A percentile compares a stretch with the other conserved stretches of the same genome.
Evolutionary conservation across 305 asterid species (phyloP).

Genomic region (Fraxinus angustifolia): DNA sequence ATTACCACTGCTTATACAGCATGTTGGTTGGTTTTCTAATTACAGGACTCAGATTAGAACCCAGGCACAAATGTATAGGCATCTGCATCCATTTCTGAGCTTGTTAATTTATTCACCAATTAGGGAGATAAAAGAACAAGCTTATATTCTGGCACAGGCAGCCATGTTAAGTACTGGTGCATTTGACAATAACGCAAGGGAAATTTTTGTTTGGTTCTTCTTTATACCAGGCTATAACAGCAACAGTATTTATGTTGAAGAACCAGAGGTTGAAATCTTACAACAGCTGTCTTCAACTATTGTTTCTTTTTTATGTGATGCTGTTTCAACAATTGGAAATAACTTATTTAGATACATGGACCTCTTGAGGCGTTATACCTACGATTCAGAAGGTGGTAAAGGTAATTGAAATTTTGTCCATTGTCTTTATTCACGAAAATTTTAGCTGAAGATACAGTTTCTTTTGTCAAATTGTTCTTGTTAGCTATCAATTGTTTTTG

Average conservation of each 20-base stretch:
- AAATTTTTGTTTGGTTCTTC: constrained; percentile 76
- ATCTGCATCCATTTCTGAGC: constrained; percentile 58
- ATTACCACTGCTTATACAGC: constrained; percentile 46
- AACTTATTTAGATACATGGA: constrained; percentile 71
- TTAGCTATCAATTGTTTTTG: neutral
- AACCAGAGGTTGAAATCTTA: constrained; percentile 45
- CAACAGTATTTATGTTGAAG: constrained; percentile 31
- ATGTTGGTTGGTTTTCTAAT: constrained; percentile 52
- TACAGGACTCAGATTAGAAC: constrained; percentile 38
- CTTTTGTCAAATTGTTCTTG: neutral
- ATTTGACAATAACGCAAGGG: constrained; percentile 69
- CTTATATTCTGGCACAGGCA: constrained; percentile 72
- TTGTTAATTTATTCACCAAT: constrained; percentile 58
- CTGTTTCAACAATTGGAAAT: constrained; percentile 72
- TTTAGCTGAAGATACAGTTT: neutral
- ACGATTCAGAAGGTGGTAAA: neutral
- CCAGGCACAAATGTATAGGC: constrained; percentile 64
- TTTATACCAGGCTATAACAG: constrained; percentile 72
- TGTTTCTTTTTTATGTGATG: constrained; percentile 77
- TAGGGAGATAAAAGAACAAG: constrained; percentile 62
- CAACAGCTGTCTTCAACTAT: constrained; percentile 64
- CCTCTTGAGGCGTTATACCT: constrained; percentile 41
- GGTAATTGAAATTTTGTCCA: neutral
- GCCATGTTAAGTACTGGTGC: constrained; percentile 93
- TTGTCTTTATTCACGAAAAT: neutral